Percentiles rank a stretch among this genome's conserved stretches.
Evolutionary conservation across 2,329 filamentous ascomycete species (phyloP).

Genomic region (Cercospora beticola): DNA sequence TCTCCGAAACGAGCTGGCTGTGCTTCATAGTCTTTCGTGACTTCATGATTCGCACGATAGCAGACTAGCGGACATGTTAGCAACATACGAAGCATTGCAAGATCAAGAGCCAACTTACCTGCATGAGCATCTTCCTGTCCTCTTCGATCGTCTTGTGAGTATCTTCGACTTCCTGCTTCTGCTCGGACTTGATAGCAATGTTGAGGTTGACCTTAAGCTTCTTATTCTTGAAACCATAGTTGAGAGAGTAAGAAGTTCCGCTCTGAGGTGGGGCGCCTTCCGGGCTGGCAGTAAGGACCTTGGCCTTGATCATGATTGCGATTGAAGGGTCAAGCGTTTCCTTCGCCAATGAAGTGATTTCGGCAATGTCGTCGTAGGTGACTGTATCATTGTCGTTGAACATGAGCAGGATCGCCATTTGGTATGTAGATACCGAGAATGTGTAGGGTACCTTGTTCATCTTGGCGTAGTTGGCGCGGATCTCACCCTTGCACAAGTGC

Average conservation of each 20-base stretch:
- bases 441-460: conserved; percentile 85
- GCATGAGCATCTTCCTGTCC: conserved; percentile 91
- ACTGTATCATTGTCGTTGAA: conserved; percentile 91
- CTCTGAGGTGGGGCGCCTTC: conserved; percentile 73
- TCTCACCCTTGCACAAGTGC: conserved; percentile 96
- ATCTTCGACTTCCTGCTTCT: conserved; percentile 93
- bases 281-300: conserved; percentile 72
- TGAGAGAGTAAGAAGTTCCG: conserved; percentile 78
- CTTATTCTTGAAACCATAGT: conserved; percentile 96
- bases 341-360: conserved; percentile 72
- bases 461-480: conserved; percentile 91
- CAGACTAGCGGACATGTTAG: conserved; percentile 64
- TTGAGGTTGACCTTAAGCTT: conserved; percentile 97
- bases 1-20: conserved; percentile 87
- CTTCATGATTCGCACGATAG: conserved; percentile 99
- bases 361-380: conserved; percentile 82
- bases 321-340: conserved; percentile 87
- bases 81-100: background rate
- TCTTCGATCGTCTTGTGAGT: conserved; percentile 99
- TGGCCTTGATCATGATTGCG: conserved; percentile 86
- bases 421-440: conserved; percentile 95
- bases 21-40: conserved; percentile 99
- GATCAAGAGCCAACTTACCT: conserved; percentile 62
- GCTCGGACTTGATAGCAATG: conserved; percentile 88
- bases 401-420: conserved; percentile 91